Percentiles rank a stretch among this genome's conserved stretches.
Conservation (phyloP, 352 stramenopile genomes). For the Globisporangium splendens region DNA sequence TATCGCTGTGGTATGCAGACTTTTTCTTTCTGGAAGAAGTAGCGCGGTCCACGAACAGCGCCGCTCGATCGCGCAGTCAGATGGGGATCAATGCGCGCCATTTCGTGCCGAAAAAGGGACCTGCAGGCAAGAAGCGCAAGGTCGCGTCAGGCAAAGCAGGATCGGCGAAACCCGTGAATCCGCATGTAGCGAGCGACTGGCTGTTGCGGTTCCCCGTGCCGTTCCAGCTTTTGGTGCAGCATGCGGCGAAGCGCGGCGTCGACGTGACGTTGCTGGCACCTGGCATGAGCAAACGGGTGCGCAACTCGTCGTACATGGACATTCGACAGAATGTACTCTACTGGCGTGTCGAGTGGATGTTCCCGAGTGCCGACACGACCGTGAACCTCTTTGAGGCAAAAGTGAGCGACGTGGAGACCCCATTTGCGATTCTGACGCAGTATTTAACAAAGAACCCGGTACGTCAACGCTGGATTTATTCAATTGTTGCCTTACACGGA, state of each 20-base stretch:
- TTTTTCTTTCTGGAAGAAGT: slow-evolving; percentile 79
- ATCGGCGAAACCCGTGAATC: slow-evolving; percentile 32
- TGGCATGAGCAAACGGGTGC: slow-evolving; percentile 75
- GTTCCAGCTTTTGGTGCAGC: slow-evolving; percentile 64
- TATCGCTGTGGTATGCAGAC: slow-evolving; percentile 23
- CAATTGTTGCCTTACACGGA: neutral
- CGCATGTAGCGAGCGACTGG: slow-evolving; percentile 67
- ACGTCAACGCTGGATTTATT: slow-evolving; percentile 6
- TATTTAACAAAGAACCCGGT: slow-evolving; percentile 62
- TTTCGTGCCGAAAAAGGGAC: slow-evolving; percentile 10
- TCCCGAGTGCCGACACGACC: slow-evolving; percentile 43
- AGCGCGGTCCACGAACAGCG: slow-evolving; percentile 50
- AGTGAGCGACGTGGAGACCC: slow-evolving; percentile 47
- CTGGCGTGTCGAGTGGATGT: slow-evolving; percentile 80
- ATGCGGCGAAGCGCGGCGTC: slow-evolving; percentile 65
- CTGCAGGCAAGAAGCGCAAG: slow-evolving; percentile 23
- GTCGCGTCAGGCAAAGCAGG: slow-evolving; percentile 6
- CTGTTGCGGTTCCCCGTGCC: slow-evolving; percentile 63
- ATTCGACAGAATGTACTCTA: slow-evolving; percentile 53
- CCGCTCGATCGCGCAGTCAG: slow-evolving; percentile 34
- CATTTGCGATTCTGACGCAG: slow-evolving; percentile 52
- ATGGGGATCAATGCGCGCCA: slow-evolving; percentile 31
- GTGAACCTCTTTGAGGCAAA: slow-evolving; percentile 49
- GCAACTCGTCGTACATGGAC: slow-evolving; percentile 79
- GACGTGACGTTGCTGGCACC: slow-evolving; percentile 65